Evolutionary conservation across 2,329 filamentous ascomycete species (phyloP).

Genomic region (Talaromyces sp.): DNA sequence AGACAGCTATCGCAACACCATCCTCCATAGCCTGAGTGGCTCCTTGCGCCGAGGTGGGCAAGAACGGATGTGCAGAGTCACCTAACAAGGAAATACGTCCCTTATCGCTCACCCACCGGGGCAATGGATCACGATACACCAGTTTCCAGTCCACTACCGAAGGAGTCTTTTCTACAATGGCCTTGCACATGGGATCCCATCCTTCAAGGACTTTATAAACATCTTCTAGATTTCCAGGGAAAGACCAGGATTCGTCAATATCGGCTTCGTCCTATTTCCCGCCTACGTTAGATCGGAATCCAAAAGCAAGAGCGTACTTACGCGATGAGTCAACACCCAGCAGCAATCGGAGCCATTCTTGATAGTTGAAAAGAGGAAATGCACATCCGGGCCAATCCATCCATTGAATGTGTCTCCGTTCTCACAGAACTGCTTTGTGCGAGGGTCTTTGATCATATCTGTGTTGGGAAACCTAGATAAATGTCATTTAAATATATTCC

Average conservation of each 20-base stretch:
- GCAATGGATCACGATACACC: constrained; percentile 28
- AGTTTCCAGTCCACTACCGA: constrained; percentile 32
- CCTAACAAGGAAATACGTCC: constrained; percentile 34
- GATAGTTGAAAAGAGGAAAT: constrained; percentile 48
- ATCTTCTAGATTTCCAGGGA: constrained; percentile 52
- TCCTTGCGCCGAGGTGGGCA: constrained; percentile 44
- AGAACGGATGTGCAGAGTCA: constrained; percentile 39
- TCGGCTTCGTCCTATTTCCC: constrained; percentile 46
- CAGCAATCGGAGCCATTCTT: constrained; percentile 52
- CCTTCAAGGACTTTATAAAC: constrained; percentile 50
- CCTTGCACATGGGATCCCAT: constrained; percentile 48
- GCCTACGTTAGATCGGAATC: not conserved
- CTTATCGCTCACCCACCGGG: constrained; percentile 26
- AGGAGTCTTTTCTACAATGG: constrained; percentile 40
- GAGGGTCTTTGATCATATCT: constrained; percentile 24
- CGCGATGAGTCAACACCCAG: constrained; percentile 55
- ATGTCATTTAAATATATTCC: not conserved
- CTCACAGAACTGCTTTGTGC: constrained; percentile 48
- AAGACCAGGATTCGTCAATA: constrained; percentile 55
- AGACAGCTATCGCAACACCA: constrained; percentile 37
- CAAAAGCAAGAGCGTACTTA: constrained; percentile 19
- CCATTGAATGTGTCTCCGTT: constrained; percentile 51
- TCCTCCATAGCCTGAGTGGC: constrained; percentile 45
- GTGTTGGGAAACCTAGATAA: constrained; percentile 22
- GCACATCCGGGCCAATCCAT: constrained; percentile 51